Base-by-base conservation (phyloP, 441 rosid genomes). In the Erodium trifolium region DNA sequence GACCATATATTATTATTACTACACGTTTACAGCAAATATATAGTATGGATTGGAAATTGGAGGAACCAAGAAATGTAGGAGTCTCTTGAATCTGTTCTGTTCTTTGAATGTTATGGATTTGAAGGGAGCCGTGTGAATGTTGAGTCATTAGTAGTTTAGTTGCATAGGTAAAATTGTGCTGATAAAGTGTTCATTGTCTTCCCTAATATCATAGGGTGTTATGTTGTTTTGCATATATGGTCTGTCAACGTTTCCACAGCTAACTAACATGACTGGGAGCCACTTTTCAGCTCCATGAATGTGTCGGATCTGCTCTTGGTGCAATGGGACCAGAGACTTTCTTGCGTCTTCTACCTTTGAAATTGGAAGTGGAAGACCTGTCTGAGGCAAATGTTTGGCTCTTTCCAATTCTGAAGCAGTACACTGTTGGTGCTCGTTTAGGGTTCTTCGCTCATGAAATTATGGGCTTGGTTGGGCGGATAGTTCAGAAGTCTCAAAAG, bases 261-360 rank as follows among this genome's bases (percentile, higher is more conserved):
- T 37, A 37, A 37, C 13, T 43, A 9, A 43, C 49, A 8, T 43
- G 13, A 43, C 12, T 43, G 41, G 7, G 71, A 72, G 3, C 62
- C 53, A 64, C 71, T 75, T 8, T 75, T 72, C 80, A 94, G 97
- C 80, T 94, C 78, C 97, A 88, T 78, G 96, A 87, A 70, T 92
- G 96, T 76, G 86, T 94, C 74, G 99, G 98, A 78, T 92, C 88
- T 68, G 97, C 97, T 73, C 85, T 91, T 79, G 92, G 88, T 71
- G 93, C 99, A 67, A 83, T 94, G 92, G 97, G 99, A 59, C 94
- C 97, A 63, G 97, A 92, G 78, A 79, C 87, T 67, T 87, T 94
- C 80, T 78, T 90, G 67, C 79, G 80, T 70, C 67, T 87, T 77
- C 76, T 94, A 49, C 89, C 89, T 64, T 88, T 94, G 75, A 86